Base-by-base conservation (phyloP, 2,329 filamentous ascomycete species). In the Ophiostoma sp. region DNA sequence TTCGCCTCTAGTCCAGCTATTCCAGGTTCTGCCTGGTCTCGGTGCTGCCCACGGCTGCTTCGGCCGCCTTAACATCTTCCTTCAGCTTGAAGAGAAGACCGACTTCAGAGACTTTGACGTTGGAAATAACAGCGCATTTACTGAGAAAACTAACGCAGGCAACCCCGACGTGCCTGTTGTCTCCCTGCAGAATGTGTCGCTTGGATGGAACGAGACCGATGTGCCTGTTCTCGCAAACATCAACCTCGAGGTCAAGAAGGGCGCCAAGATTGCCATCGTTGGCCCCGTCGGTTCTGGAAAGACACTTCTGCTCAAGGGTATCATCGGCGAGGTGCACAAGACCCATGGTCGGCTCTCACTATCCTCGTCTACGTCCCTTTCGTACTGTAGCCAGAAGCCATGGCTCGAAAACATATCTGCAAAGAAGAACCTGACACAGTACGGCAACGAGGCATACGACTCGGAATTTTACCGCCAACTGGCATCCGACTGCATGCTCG, bases 381-480 rank as follows among this genome's bases (percentile, higher is more conserved):
- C 81, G 0, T 86, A 82, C 75, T 85, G 83, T 70, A 80, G 82
- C 55, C 85, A 87, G 70, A 78, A 77, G 0, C 80, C 84, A 0
- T 87, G 84, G 83, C 79, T 85, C 0, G 79, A 79, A 8, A 85
- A 85, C 72, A 78, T 75, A 1, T 82, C 80, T 0, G 77, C 85
- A 8, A 77, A 78, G 12, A 74, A 82, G 0, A 82, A 82, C 50
- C 83, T 86, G 66, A 69, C 45, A 25, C 66, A 69, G 5, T 73
- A 82, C 0, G 83, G 82, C 0, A 63, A 72, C 12, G 77, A 76
- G 25, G 12, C 33, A 12, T 69, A 61, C 52, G 19, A 59, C 3
- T 45, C 64, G 0, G 74, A 75, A 8, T 76, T 73, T 45, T 81
- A 81, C 71, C 71, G 73, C 1, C 76, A 75, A 2, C 78, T 81